These are phyloP conservation scores for Paraurostyla sp. DNA, from an alignment of 73 alveolate genomes.

Conservation along the genomic window DNA sequence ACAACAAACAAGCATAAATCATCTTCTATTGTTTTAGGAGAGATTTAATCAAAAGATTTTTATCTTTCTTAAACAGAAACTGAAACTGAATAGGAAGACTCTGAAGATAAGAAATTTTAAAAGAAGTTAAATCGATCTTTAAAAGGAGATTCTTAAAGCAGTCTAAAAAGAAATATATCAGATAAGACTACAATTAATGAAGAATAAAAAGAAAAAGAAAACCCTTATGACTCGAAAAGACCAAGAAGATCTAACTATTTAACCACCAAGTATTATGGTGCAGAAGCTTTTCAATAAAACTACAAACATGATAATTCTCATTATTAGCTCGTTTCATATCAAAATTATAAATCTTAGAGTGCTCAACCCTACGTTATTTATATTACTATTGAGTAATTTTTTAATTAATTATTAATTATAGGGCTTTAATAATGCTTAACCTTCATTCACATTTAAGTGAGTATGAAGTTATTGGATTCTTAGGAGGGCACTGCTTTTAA, in stretches of 20 bases:
- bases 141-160: too few species aligned
- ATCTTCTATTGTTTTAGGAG: too few species aligned
- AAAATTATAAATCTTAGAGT: neutral
- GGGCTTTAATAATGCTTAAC: constrained; percentile 8
- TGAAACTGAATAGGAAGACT: constrained; percentile 5
- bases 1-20: too few species aligned
- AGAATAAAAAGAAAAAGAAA: too few species aligned
- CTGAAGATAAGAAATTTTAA: constrained; percentile 14
- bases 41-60: too few species aligned
- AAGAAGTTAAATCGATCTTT: neutral
- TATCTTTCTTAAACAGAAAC: constrained; percentile 1
- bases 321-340: constrained; percentile 1
- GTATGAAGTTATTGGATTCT: constrained; percentile 53
- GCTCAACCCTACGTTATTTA: constrained; percentile 36
- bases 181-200: neutral
- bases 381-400: constrained; percentile 19
- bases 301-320: constrained; percentile 6
- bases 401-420: neutral
- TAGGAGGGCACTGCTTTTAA: constrained; percentile 51
- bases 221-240: neutral
- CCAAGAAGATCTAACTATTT: neutral
- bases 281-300: neutral
- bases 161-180: too few species aligned
- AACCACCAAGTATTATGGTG: neutral
- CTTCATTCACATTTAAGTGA: constrained; percentile 56